Base-by-base conservation (phyloP, 768 basidiomycete species). In the Suillus clintonianus region DNA sequence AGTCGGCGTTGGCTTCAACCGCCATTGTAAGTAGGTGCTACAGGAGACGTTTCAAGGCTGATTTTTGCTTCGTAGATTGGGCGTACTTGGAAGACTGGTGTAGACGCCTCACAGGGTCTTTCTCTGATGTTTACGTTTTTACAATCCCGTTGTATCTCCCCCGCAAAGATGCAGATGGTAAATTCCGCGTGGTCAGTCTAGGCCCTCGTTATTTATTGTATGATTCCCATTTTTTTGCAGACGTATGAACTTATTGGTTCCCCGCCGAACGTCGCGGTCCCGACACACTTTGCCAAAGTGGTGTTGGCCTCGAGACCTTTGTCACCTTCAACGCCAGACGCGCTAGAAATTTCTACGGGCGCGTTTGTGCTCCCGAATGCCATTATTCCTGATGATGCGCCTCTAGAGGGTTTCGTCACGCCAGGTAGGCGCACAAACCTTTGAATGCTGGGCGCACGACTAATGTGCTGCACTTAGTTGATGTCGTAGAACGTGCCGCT, bases 251-350 rank as follows among this genome's bases (percentile, higher is more conserved):
- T 99, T 48, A 99, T 99, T 68, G 97, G 97, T 0, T 85, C 84
- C 19, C 94, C 95, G 13, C 94, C 95, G 13, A 94, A 91, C 70
- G 81, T 98, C 63, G 82, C 92, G 56, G 97, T 99, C 19, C 97
- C 97, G 2, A 99, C 97, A 6, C 97, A 99, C 74, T 99, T 99
- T 74, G 96, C 97, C 37, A 99, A 99, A 76, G 96, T 98, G 37
- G 88, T 98, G 27, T 81, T 98, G 59, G 84, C 91, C 2, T 84
- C 92, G 0, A 85, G 85, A 66, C 90, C 93, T 0, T 81, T 85
- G 30, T 93, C 91, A 1, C 90, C 92, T 11, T 84, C 84, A 41
- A 89, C 83, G 1, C 92, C 88, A 7, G 80, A 91, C 60, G 73
- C 88, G 15, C 81, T 83, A 6, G 95, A 99, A 68, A 81, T 97